Evolutionary conservation across 768 basidiomycete species (phyloP), one percentile per base, ranked within the genome.

Genomic region (Suillus spraguei): DNA sequence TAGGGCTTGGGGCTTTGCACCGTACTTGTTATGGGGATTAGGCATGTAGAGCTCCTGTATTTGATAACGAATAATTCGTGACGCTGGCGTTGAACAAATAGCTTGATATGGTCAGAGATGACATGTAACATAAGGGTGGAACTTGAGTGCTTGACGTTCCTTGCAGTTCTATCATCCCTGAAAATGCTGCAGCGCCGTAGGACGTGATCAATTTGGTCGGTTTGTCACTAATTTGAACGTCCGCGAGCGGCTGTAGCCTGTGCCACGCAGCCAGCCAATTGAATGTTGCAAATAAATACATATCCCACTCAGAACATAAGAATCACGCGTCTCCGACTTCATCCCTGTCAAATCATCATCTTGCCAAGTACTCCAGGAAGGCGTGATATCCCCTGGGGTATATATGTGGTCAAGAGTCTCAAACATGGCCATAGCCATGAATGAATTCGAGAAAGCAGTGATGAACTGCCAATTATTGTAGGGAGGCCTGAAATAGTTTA

Each of bases 361-460:
- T 3, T 24, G 14, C 61, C 60, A 70, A 24, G 22, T 11, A 8
- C 36, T 60, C 73, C 71, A 44, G 42, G 42, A 44, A 44, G 42
- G 42, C 4, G 42, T 44, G 42, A 44, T 44, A 44, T 44, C 42
- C 8, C 42, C 42, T 9, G 9, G 20, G 8, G 42, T 20, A 17
- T 44, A 44, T 44, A 17, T 44, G 8, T 44, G 20, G 8, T 44
- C 42, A 44, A 17, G 42, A 44, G 42, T 44, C 2, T 44, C 9
- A 4, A 4, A 44, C 42, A 20, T 44, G 20, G 20, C 42, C 42
- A 44, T 44, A 44, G 42, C 42, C 42, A 44, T 20, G 42, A 44
- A 44, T 20, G 20, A 44, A 44, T 44, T 44, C 9, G 20, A 44
- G 42, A 44, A 44, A 44, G 42, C 42, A 20, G 42, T 44, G 42